Conservation (phyloP, 2,329 filamentous ascomycete species). For the Beauveria rudraprayagi region DNA sequence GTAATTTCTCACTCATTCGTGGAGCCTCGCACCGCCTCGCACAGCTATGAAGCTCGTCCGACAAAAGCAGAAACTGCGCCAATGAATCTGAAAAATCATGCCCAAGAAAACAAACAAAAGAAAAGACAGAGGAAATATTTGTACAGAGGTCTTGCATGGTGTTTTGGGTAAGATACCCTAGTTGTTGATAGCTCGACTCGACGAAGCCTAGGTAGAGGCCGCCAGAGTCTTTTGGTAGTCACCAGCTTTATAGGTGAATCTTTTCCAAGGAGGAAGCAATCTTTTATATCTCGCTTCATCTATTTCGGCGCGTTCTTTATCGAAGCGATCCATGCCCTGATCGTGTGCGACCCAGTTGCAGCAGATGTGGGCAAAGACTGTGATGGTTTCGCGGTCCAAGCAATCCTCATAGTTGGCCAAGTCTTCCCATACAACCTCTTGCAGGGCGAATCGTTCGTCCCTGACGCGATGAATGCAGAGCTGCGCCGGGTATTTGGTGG, state of each 20-base stretch:
- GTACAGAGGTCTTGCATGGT: background rate
- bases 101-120: background rate
- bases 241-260: background rate
- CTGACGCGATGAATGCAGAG: background rate
- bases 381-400: background rate
- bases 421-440: background rate
- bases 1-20: background rate
- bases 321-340: constrained; percentile 13
- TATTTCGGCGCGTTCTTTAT: background rate
- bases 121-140: background rate
- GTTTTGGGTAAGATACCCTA: background rate
- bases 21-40: background rate
- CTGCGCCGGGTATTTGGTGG: background rate
- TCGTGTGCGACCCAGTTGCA: background rate
- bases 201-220: background rate
- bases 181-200: background rate
- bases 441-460: background rate
- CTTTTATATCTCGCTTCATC: background rate
- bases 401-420: background rate
- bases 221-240: background rate
- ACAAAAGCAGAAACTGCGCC: background rate
- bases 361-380: background rate
- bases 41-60: background rate
- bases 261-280: background rate
- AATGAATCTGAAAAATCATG: background rate